Evolutionary conservation across 768 basidiomycete genomes (phyloP), one percentile per base, ranked within the genome.

Genomic region (Exidia glandulosa): DNA sequence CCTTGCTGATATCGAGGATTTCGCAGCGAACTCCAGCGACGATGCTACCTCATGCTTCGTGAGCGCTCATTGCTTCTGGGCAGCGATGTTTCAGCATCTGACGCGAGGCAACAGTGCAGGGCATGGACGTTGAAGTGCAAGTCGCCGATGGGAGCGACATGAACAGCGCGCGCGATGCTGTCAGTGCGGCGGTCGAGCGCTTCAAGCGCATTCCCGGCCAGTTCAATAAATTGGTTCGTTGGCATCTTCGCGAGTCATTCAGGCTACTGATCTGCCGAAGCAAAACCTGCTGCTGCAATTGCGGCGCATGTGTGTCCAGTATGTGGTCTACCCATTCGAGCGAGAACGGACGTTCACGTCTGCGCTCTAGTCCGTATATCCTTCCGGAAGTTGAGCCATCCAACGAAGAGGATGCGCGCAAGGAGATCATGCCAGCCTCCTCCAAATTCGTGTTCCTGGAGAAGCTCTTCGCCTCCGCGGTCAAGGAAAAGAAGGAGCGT

Each of bases 261-360:
- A 29, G 19, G 25, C 4, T 54, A 19, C 6, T 25, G 10, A 37
- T 27, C 14, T 14, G 25, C 19, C 25, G n/a, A 7, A 32, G 48
- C 29, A 48, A 48, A 86, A 85, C 68, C 73, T 88, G n/a, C 68
- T 88, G 52, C 79, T 88, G 75, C 86, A 88, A 69, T 73, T 88
- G 12, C 77, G 86, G 50, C 80, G 81, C 74, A 79, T 86, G 55
- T 88, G 86, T 69, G 84, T 86, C 65, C 86, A 88, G 80, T 74
- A 71, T 29, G 61, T 56, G 27, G 30, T 32, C 30, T 13, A 6
- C 29, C 7, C 14, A 23, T 23, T 34, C 12, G 32, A 50, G 57
- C 31, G 29, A 57, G 16, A 29, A 3, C 60, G 50, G 48, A 67
- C 45, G 66, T 27, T 36, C 27, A 56, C 14, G 27, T 56, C 60